A percentile compares a stretch with the other conserved stretches of the same genome.
phyloP scores from a whole-genome alignment of 2,329 filamentous ascomycete species.

The Epichloe typhina region DNA sequence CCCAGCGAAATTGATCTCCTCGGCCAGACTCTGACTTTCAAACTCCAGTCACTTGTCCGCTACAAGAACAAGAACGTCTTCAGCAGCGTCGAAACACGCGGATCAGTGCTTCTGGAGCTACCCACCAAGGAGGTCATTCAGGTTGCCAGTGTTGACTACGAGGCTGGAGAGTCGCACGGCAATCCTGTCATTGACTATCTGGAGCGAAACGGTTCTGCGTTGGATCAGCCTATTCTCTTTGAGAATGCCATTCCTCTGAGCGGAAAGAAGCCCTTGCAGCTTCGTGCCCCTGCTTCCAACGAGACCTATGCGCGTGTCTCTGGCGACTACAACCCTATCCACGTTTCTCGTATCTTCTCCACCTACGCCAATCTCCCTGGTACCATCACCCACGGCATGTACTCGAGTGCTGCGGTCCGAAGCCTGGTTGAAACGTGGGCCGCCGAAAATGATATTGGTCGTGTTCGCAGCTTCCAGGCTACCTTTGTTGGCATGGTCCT shows the following conservation, averaged over 20 bases:
- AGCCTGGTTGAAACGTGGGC: slow-evolving; percentile 98
- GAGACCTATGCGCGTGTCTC: slow-evolving; percentile 97
- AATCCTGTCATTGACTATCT: slow-evolving; percentile 97
- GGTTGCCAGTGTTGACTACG: slow-evolving; percentile 93
- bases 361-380: slow-evolving; percentile 91
- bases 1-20: slow-evolving; percentile 69
- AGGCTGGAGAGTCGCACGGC: slow-evolving; percentile 78
- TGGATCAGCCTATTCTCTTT: slow-evolving; percentile 93
- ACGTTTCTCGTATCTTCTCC: slow-evolving; percentile 93
- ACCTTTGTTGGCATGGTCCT: slow-evolving; percentile 97
- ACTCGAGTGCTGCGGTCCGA: slow-evolving; percentile 90
- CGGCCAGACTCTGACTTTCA: slow-evolving; percentile 90
- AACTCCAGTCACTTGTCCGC: slow-evolving; percentile 76
- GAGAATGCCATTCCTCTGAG: slow-evolving; percentile 94
- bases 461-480: slow-evolving; percentile 93
- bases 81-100: slow-evolving; percentile 80
- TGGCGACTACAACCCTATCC: slow-evolving; percentile 96
- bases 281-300: slow-evolving; percentile 89
- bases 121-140: slow-evolving; percentile 96
- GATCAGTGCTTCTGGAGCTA: slow-evolving; percentile 85
- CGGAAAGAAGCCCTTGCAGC: slow-evolving; percentile 74
- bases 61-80: slow-evolving; percentile 94
- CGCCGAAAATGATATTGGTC: slow-evolving; percentile 94
- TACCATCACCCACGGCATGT: slow-evolving; percentile 99
- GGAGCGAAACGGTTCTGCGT: slow-evolving; percentile 75